Percentiles rank a stretch among this genome's conserved stretches.
These are phyloP conservation scores for Paramyrothecium roridum DNA, from an alignment of 2,329 filamentous ascomycete species.

Conservation along the genomic window DNA sequence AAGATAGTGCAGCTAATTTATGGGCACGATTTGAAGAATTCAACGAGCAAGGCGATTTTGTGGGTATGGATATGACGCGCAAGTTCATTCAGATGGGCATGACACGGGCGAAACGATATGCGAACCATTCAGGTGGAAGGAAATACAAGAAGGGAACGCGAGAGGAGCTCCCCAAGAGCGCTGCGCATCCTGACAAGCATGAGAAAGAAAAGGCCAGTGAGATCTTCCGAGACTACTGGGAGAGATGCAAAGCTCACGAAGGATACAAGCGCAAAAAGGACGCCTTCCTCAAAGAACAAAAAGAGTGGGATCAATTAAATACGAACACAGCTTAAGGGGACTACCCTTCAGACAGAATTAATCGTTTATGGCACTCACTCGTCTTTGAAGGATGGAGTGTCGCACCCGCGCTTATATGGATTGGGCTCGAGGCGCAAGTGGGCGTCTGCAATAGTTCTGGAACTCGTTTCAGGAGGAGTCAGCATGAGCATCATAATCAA, in stretches of 20 bases:
- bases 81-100: constrained; percentile 67
- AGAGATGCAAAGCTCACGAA: constrained; percentile 15
- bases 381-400: no score
- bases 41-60: constrained; percentile 49
- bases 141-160: constrained; percentile 39
- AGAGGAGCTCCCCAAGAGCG: constrained; percentile 11
- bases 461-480: no score
- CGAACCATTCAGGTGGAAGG: constrained; percentile 51
- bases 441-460: no score
- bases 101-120: constrained; percentile 58
- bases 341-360: no score
- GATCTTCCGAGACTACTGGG: constrained; percentile 15
- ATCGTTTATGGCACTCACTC: no score
- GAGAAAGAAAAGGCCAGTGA: constrained; percentile 15
- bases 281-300: constrained; percentile 11
- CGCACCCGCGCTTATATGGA: no score
- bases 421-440: no score
- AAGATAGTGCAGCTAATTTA: constrained; percentile 44
- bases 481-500: no score
- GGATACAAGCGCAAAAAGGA: constrained; percentile 11
- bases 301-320: constrained; percentile 5
- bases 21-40: constrained; percentile 50
- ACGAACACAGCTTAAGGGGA: not conserved
- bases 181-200: constrained; percentile 9
- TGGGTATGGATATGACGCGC: constrained; percentile 62